phyloP scores from a whole-genome alignment of 352 stramenopile genomes.

The Phytophthora rubi region DNA sequence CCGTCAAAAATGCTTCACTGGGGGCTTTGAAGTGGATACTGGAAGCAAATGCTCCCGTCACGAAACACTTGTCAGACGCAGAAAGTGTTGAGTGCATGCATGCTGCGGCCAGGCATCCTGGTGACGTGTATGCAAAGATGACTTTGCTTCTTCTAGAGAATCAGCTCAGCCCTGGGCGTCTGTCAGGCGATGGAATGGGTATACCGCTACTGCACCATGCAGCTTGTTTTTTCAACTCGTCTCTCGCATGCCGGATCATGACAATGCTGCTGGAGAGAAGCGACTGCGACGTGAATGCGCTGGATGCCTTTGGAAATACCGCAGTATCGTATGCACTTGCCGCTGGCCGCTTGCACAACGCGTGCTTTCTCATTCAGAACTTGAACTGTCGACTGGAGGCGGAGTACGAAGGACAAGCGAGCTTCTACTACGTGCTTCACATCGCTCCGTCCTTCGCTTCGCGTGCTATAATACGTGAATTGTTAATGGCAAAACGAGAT shows the following conservation, averaged over 20 bases:
- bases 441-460: constrained; percentile 57
- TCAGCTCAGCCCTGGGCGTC: constrained; percentile 39
- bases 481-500: constrained; percentile 40
- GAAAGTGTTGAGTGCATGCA: constrained; percentile 31
- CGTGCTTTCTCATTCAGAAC: constrained; percentile 47
- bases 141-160: constrained; percentile 47
- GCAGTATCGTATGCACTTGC: constrained; percentile 56
- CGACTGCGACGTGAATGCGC: constrained; percentile 52
- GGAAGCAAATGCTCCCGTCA: constrained; percentile 1
- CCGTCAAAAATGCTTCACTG: constrained; percentile 43
- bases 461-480: constrained; percentile 43
- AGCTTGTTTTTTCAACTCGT: constrained; percentile 43
- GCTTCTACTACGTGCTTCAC: constrained; percentile 69
- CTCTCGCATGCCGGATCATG: constrained; percentile 32
- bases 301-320: constrained; percentile 59
- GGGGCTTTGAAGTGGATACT: constrained; percentile 55
- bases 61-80: constrained; percentile 13
- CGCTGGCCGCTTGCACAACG: constrained; percentile 38
- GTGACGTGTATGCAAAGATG: constrained; percentile 45
- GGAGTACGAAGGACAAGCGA: constrained; percentile 68
- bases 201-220: constrained; percentile 60
- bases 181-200: constrained; percentile 55
- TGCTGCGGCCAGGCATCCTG: constrained; percentile 33
- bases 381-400: constrained; percentile 43
- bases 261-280: constrained; percentile 30